Evolutionary conservation across 1,284 basidiomycete genomes (phyloP).

Genomic region (Ganoderma boninense): DNA sequence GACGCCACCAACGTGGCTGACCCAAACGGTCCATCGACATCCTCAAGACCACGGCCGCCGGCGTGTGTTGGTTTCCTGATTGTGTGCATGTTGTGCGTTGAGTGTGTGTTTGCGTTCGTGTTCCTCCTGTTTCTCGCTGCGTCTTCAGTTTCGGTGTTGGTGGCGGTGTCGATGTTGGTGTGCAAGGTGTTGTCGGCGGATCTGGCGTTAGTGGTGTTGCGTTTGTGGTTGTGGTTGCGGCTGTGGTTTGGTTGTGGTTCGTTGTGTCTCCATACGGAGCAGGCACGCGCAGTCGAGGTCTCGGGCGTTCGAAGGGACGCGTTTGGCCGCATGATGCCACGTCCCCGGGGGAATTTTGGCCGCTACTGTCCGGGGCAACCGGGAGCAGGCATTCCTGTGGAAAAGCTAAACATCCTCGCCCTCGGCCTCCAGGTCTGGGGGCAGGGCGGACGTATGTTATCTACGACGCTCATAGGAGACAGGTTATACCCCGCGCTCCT

Average conservation of each 20-base stretch:
- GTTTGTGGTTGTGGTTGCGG: neutral
- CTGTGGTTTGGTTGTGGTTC: neutral
- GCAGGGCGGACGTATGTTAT: conserved; percentile 33
- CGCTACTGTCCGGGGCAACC: conserved; percentile 28
- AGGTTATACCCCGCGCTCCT: conserved; percentile 33
- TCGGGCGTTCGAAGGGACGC: conserved; percentile 26
- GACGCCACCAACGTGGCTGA: conserved; percentile 5
- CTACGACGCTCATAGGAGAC: conserved; percentile 31
- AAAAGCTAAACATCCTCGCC: conserved; percentile 16
- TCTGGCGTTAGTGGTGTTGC: neutral
- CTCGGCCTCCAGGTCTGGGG: conserved; percentile 10
- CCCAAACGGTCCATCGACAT: neutral
- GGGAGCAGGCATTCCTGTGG: conserved; percentile 28
- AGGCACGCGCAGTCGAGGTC: conserved; percentile 23
- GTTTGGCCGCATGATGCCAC: conserved; percentile 8
- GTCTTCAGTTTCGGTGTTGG: neutral
- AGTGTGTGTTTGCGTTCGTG: neutral
- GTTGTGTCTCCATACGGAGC: no score
- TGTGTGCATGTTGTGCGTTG: neutral
- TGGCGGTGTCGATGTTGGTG: no score
- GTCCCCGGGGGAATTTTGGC: conserved; percentile 31
- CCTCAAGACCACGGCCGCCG: neutral
- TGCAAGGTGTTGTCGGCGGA: neutral
- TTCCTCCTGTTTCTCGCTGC: neutral
- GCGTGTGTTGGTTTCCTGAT: neutral